phyloP scores from a whole-genome alignment of 495 filamentous ascomycete genomes.

The Xylaria longipes region DNA sequence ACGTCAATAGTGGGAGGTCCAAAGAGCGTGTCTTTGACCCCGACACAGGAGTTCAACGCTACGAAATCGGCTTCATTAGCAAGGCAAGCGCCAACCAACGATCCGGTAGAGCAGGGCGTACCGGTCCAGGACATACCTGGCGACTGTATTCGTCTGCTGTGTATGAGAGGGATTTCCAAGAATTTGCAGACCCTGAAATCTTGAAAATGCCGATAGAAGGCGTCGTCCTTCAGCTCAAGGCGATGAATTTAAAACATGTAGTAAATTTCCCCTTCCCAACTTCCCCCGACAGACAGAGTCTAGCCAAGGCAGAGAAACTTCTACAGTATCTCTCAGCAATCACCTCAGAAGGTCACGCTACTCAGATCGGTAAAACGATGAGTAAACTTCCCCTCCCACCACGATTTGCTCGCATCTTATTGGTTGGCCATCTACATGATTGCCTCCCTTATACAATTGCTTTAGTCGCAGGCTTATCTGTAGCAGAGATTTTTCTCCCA shows the following conservation, averaged over 20 bases:
- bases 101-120: conserved; percentile 93
- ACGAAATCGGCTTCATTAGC: conserved; percentile 94
- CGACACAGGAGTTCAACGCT: conserved; percentile 89
- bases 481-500: conserved; percentile 85
- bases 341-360: conserved; percentile 72
- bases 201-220: conserved; percentile 90
- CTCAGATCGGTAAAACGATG: conserved; percentile 76
- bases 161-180: conserved; percentile 86
- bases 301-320: conserved; percentile 86
- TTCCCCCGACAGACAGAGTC: conserved; percentile 77
- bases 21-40: conserved; percentile 91
- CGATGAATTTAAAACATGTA: conserved; percentile 90
- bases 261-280: conserved; percentile 98
- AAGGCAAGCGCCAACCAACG: conserved; percentile 95
- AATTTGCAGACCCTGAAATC: conserved; percentile 89
- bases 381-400: conserved; percentile 89
- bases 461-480: conserved; percentile 86
- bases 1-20: conserved; percentile 65
- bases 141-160: conserved; percentile 92
- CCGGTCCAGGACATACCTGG: conserved; percentile 95
- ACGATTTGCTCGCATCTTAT: conserved; percentile 86
- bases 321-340: conserved; percentile 76
- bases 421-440: conserved; percentile 82
- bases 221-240: conserved; percentile 92
- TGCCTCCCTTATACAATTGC: conserved; percentile 88